These are phyloP conservation scores for Umbilicus rupestris DNA, from an alignment of 164 flowering plant genomes.

Conservation along the genomic window DNA sequence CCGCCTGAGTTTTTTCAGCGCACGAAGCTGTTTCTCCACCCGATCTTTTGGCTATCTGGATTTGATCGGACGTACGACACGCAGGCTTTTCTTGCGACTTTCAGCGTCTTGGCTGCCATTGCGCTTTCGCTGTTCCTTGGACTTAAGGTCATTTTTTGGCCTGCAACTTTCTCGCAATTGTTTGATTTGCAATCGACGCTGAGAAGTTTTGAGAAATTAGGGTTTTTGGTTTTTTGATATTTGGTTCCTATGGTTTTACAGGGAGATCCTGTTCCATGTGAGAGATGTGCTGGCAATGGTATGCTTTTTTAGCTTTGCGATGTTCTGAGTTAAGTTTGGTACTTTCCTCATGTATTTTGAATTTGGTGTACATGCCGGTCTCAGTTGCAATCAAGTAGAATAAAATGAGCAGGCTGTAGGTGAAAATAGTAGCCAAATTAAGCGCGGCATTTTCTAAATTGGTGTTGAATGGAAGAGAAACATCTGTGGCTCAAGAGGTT, in stretches of 20 bases:
- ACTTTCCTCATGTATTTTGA: not conserved
- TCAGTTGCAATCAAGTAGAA: no score
- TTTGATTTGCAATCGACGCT: not conserved
- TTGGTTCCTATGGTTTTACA: slow-evolving; percentile 20
- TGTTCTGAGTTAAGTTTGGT: not conserved
- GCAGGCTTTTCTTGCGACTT: slow-evolving; percentile 54
- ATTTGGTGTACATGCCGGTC: not conserved
- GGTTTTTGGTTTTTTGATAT: not conserved
- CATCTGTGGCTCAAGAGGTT: no score
- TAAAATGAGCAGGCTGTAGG: no score
- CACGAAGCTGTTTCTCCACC: slow-evolving; percentile 28
- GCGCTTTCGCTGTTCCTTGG: slow-evolving; percentile 79
- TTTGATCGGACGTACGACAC: slow-evolving; percentile 52
- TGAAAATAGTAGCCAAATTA: no score
- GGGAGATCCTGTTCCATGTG: slow-evolving; percentile 97
- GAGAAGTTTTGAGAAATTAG: not conserved
- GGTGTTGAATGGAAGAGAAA: no score
- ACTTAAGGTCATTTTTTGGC: slow-evolving; percentile 40
- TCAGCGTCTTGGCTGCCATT: slow-evolving; percentile 73
- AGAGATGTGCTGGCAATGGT: slow-evolving; percentile 89
- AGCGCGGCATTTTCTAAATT: no score
- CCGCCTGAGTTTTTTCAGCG: slow-evolving; percentile 14
- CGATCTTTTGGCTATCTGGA: slow-evolving; percentile 37
- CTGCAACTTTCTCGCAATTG: not conserved
- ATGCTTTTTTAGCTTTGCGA: not conserved